phyloP scores from a whole-genome alignment of 139 green algal species.

The Auxenochlorella pyrenoidosa region DNA sequence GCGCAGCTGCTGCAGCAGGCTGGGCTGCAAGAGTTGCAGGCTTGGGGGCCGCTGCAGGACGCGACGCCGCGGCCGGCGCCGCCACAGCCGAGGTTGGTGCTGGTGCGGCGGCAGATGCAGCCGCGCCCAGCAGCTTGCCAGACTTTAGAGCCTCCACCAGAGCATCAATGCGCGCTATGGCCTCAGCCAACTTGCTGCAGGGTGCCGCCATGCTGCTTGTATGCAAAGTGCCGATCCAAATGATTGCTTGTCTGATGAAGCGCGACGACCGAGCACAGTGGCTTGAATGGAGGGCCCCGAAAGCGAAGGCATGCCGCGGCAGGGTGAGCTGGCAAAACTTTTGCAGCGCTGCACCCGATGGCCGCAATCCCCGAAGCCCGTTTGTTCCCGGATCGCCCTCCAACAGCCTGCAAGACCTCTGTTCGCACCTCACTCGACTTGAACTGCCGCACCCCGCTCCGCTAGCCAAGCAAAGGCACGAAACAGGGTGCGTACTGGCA shows the following conservation, averaged over 20 bases:
- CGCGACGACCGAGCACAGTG: not conserved
- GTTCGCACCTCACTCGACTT: too few species aligned
- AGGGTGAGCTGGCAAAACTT: not conserved
- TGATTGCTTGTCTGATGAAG: not conserved
- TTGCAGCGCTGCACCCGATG: not conserved
- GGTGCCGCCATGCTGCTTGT: not conserved
- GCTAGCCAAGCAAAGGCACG: too few species aligned
- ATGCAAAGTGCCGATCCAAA: not conserved
- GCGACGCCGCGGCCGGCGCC: not conserved
- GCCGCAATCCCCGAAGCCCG: too few species aligned
- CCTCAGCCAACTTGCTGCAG: constrained; percentile 1
- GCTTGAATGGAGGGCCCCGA: too few species aligned
- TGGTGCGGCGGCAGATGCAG: not conserved
- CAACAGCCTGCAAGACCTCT: too few species aligned
- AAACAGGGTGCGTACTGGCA: not conserved
- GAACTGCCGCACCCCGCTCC: too few species aligned
- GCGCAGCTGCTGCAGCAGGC: not conserved
- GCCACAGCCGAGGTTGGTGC: not conserved
- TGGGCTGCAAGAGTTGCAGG: not conserved
- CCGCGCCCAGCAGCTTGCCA: not conserved
- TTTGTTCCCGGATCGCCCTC: too few species aligned
- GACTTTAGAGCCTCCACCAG: constrained; percentile 2
- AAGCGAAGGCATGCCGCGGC: too few species aligned
- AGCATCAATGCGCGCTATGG: constrained; percentile 4
- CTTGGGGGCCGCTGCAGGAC: not conserved